A percentile compares a stretch with the other conserved stretches of the same genome.
Conservation (phyloP, 2,329 filamentous ascomycete species). For the Xylogone sp. region DNA sequence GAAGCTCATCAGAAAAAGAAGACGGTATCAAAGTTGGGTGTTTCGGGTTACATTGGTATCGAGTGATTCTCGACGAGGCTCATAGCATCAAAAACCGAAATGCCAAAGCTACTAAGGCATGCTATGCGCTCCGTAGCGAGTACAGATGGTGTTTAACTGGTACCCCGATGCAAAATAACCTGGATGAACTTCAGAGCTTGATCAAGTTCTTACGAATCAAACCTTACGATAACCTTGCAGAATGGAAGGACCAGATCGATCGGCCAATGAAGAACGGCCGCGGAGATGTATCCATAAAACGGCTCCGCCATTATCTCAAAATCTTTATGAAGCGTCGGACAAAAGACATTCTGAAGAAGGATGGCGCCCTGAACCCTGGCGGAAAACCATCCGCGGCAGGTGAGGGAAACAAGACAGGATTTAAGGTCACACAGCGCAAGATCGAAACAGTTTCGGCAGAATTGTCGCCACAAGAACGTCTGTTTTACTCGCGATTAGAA, state of each 20-base stretch:
- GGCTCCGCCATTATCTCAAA: constrained; percentile 78
- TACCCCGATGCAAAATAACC: constrained; percentile 96
- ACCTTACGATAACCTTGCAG: constrained; percentile 79
- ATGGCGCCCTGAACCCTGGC: constrained; percentile 74
- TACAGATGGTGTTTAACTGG: constrained; percentile 96
- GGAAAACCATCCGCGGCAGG: constrained; percentile 52
- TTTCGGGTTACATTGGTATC: constrained; percentile 92
- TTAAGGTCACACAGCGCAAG: constrained; percentile 89
- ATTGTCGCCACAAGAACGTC: constrained; percentile 75
- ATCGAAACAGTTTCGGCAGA: constrained; percentile 75
- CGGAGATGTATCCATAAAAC: constrained; percentile 82
- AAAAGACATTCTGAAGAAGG: constrained; percentile 91
- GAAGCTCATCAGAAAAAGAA: constrained; percentile 57
- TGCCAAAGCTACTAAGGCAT: constrained; percentile 90
- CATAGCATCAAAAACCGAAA: constrained; percentile 99
- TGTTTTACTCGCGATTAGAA: constrained; percentile 82
- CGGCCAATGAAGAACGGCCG: constrained; percentile 84
- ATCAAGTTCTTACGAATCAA: constrained; percentile 90
- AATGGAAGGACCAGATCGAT: constrained; percentile 92
- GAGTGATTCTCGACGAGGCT: constrained; percentile 91
- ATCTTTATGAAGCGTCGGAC: constrained; percentile 99
- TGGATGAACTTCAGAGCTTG: constrained; percentile 91
- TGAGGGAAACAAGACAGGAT: constrained; percentile 56
- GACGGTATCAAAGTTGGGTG: constrained; percentile 71
- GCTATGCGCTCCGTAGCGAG: constrained; percentile 76